phyloP scores from a whole-genome alignment of 2,329 filamentous ascomycete genomes.

The Colletotrichum horii region DNA sequence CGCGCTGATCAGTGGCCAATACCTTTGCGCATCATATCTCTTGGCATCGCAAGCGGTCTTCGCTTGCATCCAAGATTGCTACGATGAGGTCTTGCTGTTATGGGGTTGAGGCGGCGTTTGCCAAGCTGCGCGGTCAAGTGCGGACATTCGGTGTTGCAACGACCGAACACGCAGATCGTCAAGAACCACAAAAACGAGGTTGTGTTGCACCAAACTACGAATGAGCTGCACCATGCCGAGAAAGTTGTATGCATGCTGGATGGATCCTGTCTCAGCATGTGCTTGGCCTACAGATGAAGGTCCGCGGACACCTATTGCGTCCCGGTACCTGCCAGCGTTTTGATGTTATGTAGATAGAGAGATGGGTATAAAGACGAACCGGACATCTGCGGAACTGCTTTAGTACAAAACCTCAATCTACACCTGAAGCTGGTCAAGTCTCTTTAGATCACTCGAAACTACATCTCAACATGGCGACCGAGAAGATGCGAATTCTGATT shows the following conservation, averaged over 20 bases:
- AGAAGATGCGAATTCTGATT: constrained; percentile 40
- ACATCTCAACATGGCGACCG: background rate
- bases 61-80: background rate
- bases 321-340: background rate
- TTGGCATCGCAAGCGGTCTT: background rate
- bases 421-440: background rate
- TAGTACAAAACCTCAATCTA: background rate
- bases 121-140: background rate
- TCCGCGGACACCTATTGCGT: background rate
- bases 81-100: background rate
- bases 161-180: background rate
- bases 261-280: background rate
- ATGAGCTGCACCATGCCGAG: background rate
- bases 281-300: background rate
- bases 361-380: background rate
- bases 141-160: background rate
- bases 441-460: background rate
- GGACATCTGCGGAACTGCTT: background rate
- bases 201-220: background rate
- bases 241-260: background rate
- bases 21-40: background rate
- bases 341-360: background rate
- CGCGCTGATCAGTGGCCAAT: background rate
- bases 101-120: background rate
- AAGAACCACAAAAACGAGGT: background rate